Percentiles rank a stretch among this genome's conserved stretches.
These are phyloP conservation scores for Pisolithus sp. DNA, from an alignment of 768 basidiomycete genomes.

Conservation along the genomic window DNA sequence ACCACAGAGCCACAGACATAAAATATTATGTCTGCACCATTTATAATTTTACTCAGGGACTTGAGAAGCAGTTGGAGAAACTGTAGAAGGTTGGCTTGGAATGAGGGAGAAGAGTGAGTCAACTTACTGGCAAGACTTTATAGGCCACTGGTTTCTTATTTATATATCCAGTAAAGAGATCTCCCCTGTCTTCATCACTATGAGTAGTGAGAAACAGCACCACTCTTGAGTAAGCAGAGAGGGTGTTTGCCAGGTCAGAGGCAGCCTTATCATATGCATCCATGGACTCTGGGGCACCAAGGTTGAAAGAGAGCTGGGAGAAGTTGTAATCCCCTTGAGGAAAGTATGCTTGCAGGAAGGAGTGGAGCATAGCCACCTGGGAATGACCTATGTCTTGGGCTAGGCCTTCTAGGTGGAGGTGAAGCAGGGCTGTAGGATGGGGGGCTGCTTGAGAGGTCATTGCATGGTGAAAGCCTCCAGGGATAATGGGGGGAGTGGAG, in stretches of 20 bases:
- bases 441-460: background rate
- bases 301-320: background rate
- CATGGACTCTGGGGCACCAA: no score
- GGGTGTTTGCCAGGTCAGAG: background rate
- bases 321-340: background rate
- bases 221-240: background rate
- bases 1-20: background rate
- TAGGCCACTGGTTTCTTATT: background rate
- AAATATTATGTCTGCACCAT: background rate
- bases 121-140: background rate
- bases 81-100: background rate
- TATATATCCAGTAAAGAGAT: background rate
- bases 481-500: background rate
- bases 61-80: background rate
- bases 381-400: background rate
- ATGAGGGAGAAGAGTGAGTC: background rate
- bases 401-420: background rate
- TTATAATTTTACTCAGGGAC: background rate
- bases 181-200: background rate
- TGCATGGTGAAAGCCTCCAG: background rate
- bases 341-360: background rate
- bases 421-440: background rate
- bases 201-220: background rate
- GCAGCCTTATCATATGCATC: no score
- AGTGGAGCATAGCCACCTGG: background rate